These are phyloP conservation scores for Lathyrus tuberosus DNA, from an alignment of 306 rosid species.

Conservation along the genomic window DNA sequence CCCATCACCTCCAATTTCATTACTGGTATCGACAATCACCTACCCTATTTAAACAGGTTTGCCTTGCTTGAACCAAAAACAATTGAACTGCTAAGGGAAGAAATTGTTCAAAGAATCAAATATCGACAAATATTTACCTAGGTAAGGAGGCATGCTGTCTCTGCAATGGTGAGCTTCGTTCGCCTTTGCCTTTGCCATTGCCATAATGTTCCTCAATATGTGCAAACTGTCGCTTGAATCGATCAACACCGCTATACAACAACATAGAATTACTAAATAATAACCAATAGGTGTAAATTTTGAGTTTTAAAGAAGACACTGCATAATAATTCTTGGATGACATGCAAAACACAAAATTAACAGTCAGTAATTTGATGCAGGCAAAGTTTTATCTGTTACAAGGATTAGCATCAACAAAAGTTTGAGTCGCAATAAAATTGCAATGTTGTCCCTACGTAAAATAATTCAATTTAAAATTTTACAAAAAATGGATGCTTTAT, in stretches of 20 bases:
- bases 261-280: conserved; percentile 35
- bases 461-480: background rate
- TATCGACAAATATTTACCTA: conserved; percentile 55
- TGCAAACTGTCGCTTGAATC: conserved; percentile 95
- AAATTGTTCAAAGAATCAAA: conserved; percentile 17
- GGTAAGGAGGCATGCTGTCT: conserved; percentile 96
- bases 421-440: background rate
- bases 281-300: conserved; percentile 7
- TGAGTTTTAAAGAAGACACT: conserved; percentile 17
- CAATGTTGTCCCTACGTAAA: background rate
- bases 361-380: conserved; percentile 5
- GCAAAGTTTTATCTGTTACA: conserved; percentile 3
- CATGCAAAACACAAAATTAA: conserved; percentile 31
- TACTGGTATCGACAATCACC: conserved; percentile 79
- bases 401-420: conserved; percentile 23
- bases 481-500: background rate
- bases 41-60: conserved; percentile 24
- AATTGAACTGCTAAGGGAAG: conserved; percentile 12
- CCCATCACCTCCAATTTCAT: conserved; percentile 76
- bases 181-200: conserved; percentile 53
- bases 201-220: conserved; percentile 90
- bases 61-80: conserved; percentile 31
- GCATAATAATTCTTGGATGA: conserved; percentile 16
- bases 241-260: conserved; percentile 86
- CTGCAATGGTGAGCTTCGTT: conserved; percentile 68